phyloP scores from a whole-genome alignment of 345 rosid genomes.

The Psidium guajava region DNA sequence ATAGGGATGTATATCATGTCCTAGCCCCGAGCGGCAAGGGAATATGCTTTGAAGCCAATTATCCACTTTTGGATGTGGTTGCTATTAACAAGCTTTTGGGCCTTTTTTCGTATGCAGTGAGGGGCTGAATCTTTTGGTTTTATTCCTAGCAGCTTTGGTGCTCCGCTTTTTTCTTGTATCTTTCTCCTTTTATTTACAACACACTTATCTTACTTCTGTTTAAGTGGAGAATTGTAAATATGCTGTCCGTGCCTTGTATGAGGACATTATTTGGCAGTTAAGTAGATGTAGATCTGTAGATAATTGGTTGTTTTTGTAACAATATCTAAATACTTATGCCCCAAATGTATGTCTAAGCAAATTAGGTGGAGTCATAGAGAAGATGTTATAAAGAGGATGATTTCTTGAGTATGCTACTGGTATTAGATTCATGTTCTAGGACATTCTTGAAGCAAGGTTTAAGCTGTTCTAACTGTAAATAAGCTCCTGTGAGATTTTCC shows the following conservation, averaged over 20 bases:
- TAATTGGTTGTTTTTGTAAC: background rate
- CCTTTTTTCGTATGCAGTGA: background rate
- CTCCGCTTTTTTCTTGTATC: background rate
- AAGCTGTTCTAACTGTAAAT: background rate
- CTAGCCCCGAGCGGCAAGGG: background rate
- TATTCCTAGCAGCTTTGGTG: background rate
- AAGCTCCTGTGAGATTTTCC: background rate
- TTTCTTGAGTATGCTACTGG: background rate
- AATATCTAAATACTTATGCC: background rate
- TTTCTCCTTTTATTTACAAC: background rate
- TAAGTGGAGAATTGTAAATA: background rate
- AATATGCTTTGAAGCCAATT: background rate
- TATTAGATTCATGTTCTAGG: background rate
- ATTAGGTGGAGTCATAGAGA: background rate
- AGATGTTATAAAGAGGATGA: background rate
- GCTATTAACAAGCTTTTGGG: background rate
- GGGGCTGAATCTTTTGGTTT: background rate
- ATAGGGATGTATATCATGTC: background rate
- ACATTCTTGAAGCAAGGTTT: background rate
- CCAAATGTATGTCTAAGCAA: background rate
- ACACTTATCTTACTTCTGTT: background rate
- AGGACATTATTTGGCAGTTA: background rate
- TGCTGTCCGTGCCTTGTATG: background rate
- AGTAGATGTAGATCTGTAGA: background rate
- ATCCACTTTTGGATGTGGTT: background rate